phyloP scores from a whole-genome alignment of 352 stramenopile species.

The Phytopythium aichiense region DNA sequence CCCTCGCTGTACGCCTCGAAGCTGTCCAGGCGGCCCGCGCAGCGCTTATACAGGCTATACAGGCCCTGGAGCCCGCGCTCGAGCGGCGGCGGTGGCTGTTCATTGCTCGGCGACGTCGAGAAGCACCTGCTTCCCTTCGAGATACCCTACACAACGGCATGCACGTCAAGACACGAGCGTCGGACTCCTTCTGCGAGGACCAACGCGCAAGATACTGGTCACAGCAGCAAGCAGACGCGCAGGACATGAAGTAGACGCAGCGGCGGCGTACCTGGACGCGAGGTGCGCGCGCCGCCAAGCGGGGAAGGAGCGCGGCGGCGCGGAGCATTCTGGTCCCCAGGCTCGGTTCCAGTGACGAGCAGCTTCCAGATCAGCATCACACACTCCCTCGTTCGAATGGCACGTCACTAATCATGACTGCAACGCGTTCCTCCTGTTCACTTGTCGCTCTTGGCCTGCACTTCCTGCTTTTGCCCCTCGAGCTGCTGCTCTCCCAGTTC shows the following conservation, averaged over 20 bases:
- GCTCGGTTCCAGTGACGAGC: not conserved
- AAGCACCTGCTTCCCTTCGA: not conserved
- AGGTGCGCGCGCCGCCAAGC: not conserved
- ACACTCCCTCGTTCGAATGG: not conserved
- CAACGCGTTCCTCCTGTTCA: not conserved
- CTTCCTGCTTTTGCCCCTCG: not conserved
- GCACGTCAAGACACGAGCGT: not conserved
- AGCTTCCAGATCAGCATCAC: not conserved
- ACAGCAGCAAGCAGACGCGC: not conserved
- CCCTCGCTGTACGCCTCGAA: slow-evolving; percentile 33
- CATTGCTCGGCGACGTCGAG: slow-evolving; percentile 6
- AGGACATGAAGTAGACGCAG: not conserved
- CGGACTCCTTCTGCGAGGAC: not conserved
- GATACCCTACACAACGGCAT: not conserved
- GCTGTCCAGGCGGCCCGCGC: slow-evolving; percentile 13
- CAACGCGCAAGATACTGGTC: not conserved
- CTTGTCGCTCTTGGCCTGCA: not conserved
- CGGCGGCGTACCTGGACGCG: not conserved
- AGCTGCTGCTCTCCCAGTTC: too few species aligned
- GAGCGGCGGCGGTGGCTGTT: slow-evolving; percentile 2
- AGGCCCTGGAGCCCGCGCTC: slow-evolving; percentile 15
- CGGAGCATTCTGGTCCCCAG: not conserved
- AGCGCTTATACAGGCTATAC: slow-evolving; percentile 16
- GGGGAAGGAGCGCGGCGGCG: not conserved
- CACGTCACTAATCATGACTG: not conserved